Evolutionary conservation across 805 yeast genomes (phyloP).

Genomic region (Starmera caribaea): DNA sequence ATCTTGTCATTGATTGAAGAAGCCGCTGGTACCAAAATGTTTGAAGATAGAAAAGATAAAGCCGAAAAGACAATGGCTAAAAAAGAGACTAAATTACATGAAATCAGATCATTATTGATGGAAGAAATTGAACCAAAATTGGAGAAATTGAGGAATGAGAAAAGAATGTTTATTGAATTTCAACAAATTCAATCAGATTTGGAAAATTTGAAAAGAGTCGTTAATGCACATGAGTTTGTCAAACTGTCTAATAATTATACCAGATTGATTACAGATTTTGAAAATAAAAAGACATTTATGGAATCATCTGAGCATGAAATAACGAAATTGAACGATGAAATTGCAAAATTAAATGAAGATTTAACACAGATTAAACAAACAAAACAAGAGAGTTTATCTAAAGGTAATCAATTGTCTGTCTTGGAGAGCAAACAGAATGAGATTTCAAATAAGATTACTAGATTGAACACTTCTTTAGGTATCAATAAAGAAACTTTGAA

Average conservation of each 20-base stretch:
- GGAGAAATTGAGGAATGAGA: conserved; percentile 70
- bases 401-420: conserved; percentile 50
- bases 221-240: conserved; percentile 68
- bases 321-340: conserved; percentile 42
- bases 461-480: conserved; percentile 55
- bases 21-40: conserved; percentile 96
- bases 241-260: conserved; percentile 29
- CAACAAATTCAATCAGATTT: conserved; percentile 77
- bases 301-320: conserved; percentile 32
- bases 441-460: conserved; percentile 52
- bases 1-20: conserved; percentile 88
- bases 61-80: conserved; percentile 88
- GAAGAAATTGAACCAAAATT: conserved; percentile 94
- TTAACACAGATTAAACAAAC: conserved; percentile 40
- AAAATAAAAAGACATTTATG: conserved; percentile 31
- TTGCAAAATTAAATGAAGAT: conserved; percentile 50
- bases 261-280: conserved; percentile 33
- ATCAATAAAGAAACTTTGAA: conserved; percentile 45
- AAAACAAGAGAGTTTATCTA: conserved; percentile 47
- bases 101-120: conserved; percentile 57
- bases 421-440: conserved; percentile 50
- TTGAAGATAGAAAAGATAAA: conserved; percentile 85
- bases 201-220: conserved; percentile 64
- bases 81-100: conserved; percentile 76
- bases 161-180: conserved; percentile 72